A percentile compares a stretch with the other conserved stretches of the same genome.
Conservation (phyloP, 1,284 basidiomycete species). For the Neotropicomus parvogracilis region DNA sequence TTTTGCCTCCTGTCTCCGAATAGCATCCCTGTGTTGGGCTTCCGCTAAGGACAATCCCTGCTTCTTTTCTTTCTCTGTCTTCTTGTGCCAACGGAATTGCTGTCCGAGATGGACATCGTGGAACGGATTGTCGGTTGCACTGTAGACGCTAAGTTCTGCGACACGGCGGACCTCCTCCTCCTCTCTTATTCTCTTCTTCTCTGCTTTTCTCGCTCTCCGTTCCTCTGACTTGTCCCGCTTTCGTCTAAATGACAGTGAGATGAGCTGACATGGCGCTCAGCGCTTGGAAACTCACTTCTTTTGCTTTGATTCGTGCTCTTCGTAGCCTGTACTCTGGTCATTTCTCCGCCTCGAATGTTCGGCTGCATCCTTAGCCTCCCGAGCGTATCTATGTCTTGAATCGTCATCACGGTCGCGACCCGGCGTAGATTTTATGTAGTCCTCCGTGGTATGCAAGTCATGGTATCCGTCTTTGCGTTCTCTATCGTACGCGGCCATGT, state of each 20-base stretch:
- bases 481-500: conserved; percentile 42
- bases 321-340: conserved; percentile 43
- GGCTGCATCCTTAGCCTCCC: conserved; percentile 37
- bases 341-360: conserved; percentile 40
- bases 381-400: conserved; percentile 40
- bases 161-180: conserved; percentile 86
- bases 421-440: conserved; percentile 36
- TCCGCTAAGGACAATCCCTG: conserved; percentile 80
- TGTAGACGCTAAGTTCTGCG: conserved; percentile 89
- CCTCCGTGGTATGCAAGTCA: conserved; percentile 29
- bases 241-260: conserved; percentile 45
- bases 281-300: conserved; percentile 54
- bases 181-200: conserved; percentile 76
- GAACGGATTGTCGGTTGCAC: conserved; percentile 94
- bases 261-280: background rate
- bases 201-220: conserved; percentile 72
- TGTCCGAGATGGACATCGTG: conserved; percentile 94
- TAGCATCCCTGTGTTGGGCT: conserved; percentile 74
- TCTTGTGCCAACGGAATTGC: conserved; percentile 98
- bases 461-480: conserved; percentile 31
- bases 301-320: conserved; percentile 44
- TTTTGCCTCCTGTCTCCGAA: conserved; percentile 85
- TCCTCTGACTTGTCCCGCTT: conserved; percentile 81
- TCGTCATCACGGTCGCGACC: conserved; percentile 38
- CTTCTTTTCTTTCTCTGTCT: conserved; percentile 93